These are phyloP conservation scores for Cylindrotheca closterium DNA, from an alignment of 108 stramenopile species.

Conservation along the genomic window DNA sequence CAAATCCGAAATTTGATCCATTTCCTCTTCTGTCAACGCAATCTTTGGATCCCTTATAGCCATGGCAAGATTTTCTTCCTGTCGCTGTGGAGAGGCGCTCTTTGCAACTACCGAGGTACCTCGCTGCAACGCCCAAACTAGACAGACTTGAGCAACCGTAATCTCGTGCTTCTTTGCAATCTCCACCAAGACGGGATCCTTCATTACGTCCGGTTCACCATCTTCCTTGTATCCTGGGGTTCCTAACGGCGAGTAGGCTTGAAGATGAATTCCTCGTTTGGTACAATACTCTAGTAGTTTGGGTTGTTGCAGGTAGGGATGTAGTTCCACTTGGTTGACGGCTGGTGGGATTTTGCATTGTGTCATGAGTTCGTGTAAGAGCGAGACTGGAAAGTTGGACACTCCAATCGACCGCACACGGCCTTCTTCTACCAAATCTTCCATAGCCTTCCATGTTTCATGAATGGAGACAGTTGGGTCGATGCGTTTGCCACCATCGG, in stretches of 20 bases:
- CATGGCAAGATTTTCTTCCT: conserved; percentile 44
- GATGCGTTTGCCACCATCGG: conserved; percentile 55
- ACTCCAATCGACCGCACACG: conserved; percentile 78
- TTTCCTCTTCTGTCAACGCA: conserved; percentile 44
- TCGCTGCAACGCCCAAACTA: conserved; percentile 74
- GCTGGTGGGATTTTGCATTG: conserved; percentile 58
- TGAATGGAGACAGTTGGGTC: conserved; percentile 57
- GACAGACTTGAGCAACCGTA: conserved; percentile 59
- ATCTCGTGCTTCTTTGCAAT: conserved; percentile 45
- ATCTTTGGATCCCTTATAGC: not conserved
- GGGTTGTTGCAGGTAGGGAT: conserved; percentile 82
- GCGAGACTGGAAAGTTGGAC: conserved; percentile 78
- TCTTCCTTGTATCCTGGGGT: conserved; percentile 58
- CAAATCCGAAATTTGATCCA: conserved; percentile 51
- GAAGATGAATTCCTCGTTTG: conserved; percentile 61
- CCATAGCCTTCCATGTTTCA: conserved; percentile 76
- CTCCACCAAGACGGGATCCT: conserved; percentile 47
- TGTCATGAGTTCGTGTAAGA: conserved; percentile 75
- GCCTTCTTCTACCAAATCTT: conserved; percentile 67
- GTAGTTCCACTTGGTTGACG: conserved; percentile 89
- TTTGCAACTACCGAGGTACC: conserved; percentile 65
- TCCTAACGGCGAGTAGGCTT: conserved; percentile 88
- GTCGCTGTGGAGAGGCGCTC: conserved; percentile 46
- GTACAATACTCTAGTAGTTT: conserved; percentile 71
- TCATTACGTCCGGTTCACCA: conserved; percentile 49